Evolutionary conservation across 1,284 basidiomycete species (phyloP), one percentile per base, ranked within the genome.

Genomic region (Moesziomyces aphidis): DNA sequence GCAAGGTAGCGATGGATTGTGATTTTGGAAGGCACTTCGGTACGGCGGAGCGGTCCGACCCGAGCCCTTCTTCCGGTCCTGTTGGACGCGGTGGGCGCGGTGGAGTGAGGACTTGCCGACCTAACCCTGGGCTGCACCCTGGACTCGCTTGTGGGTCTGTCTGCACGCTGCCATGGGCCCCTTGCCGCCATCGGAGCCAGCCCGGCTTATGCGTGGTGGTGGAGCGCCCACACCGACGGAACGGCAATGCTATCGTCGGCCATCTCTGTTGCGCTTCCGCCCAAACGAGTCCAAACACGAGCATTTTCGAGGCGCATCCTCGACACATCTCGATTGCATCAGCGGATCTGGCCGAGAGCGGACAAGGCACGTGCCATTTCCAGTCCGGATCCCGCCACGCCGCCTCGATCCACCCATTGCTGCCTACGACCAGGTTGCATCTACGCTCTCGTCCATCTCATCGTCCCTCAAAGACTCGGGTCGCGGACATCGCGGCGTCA

Each of bases 121-220:
- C 23, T 23, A 48, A 66, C 63, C 57, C 54, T 60, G 39, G 15
- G 7, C 34, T 55, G 63, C 49, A 61, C 63, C 57, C 63, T 61
- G 48, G 36, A 43, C 49, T 55, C 56, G 59, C 51, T 49, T 54
- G 34, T 28, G 34, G 11, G 15, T 11, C 6, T 5, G 23, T 5
- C 22, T 48, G 47, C 47, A 48, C 9, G 17, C 47, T 26, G 47
- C 26, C 39, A 42, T 48, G 4, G 31, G 4, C 47, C 47, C 47
- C 47, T 48, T 48, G 22, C 45, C 23, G 21, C 45, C 39, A 42
- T 42, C 39, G 17, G 24, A 34, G 9, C 34, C 7, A 50, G 34
- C 50, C 34, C 19, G 13, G 10, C 22, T 17, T 42, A 10, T 22
- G 10, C 17, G 22, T 21, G 13, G 50, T 51, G 45, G 45, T 28